Conservation (phyloP, 352 stramenopile species). For the Globisporangium viniferum region DNA sequence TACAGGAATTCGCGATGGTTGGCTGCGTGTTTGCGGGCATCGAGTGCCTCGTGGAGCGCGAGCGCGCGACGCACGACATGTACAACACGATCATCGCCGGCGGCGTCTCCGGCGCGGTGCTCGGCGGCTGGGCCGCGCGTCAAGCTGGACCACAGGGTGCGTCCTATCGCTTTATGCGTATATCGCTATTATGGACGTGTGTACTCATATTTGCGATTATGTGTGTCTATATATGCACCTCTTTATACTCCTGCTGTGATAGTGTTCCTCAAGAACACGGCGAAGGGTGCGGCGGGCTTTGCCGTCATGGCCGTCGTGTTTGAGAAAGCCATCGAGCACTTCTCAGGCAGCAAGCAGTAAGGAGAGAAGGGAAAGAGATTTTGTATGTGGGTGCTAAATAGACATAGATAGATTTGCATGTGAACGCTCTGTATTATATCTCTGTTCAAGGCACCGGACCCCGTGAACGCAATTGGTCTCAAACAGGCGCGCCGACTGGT, state of each 20-base stretch:
- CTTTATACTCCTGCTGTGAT: conserved; percentile 2
- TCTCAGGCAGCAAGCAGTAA: conserved; percentile 32
- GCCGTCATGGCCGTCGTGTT: conserved; percentile 83
- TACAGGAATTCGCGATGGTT: conserved; percentile 80
- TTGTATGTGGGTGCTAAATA: not conserved
- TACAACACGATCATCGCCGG: conserved; percentile 76
- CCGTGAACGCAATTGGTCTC: too few species aligned
- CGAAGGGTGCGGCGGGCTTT: conserved; percentile 76
- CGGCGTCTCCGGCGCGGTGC: conserved; percentile 53
- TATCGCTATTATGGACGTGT: not conserved
- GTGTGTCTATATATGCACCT: not conserved
- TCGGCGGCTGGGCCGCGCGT: conserved; percentile 68
- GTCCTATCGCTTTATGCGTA: conserved; percentile 7
- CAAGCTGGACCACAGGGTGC: conserved; percentile 60
- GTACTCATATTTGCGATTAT: not conserved
- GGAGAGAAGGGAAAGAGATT: not conserved
- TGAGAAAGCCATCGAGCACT: conserved; percentile 76
- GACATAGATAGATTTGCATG: not conserved
- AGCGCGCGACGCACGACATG: conserved; percentile 74
- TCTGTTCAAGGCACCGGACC: not conserved
- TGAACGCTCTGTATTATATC: not conserved
- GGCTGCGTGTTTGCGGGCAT: conserved; percentile 78
- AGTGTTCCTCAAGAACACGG: conserved; percentile 71
- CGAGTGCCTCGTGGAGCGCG: conserved; percentile 82
- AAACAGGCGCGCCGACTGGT: not conserved